Conservation (phyloP, 192 early-diverging fungal genomes). For the Mortierella claussenii region DNA sequence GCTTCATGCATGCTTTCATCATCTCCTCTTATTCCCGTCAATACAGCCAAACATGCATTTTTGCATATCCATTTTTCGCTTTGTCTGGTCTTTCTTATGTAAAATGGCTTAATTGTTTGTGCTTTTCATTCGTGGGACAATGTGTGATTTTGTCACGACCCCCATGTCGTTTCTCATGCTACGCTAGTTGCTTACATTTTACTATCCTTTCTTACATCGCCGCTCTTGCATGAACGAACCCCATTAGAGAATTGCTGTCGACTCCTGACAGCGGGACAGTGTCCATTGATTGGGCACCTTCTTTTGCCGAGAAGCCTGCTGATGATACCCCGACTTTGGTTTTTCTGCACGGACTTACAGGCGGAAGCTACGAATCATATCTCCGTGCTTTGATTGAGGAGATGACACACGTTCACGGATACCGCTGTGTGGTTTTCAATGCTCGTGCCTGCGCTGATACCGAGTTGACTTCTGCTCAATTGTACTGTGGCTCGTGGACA, state of each 20-base stretch:
- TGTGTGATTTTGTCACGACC: no score
- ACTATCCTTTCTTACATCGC: no score
- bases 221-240: no score
- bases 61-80: no score
- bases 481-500: slow-evolving; percentile 87
- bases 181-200: no score
- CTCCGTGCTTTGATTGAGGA: slow-evolving; percentile 77
- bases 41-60: no score
- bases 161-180: no score
- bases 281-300: slow-evolving; percentile 89
- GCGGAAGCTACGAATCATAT: slow-evolving; percentile 92
- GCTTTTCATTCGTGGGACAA: no score
- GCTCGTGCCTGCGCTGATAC: slow-evolving; percentile 90
- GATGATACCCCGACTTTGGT: slow-evolving; percentile 81
- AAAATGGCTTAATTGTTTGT: no score
- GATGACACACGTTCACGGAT: slow-evolving; percentile 70
- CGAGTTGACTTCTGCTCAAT: slow-evolving; percentile 76
- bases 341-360: slow-evolving; percentile 91
- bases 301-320: slow-evolving; percentile 59
- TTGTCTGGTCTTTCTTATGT: no score
- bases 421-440: slow-evolving; percentile 88
- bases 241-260: slow-evolving; percentile 63
- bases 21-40: no score
- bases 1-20: no score
- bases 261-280: slow-evolving; percentile 89